Evolutionary conservation across 73 alveolate genomes (phyloP).

Genomic region (Paraurostyla sp.): DNA sequence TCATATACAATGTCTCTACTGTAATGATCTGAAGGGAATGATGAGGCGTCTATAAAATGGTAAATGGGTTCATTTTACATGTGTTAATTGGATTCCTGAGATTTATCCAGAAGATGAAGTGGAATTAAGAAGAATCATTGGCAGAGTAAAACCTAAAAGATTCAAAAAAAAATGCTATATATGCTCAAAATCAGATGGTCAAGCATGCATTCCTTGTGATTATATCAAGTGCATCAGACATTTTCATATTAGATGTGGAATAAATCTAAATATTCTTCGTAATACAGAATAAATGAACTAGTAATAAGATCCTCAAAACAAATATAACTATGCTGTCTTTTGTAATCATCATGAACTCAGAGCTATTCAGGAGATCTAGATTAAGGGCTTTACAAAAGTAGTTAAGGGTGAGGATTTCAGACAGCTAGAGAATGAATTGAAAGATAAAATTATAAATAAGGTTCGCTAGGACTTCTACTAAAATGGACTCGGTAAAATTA

Average conservation of each 20-base stretch:
- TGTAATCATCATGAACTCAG: slow-evolving; percentile 18
- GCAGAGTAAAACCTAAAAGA: slow-evolving; percentile 8
- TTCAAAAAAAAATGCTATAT: neutral
- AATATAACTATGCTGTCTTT: slow-evolving; percentile 20
- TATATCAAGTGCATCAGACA: neutral
- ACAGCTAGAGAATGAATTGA: no score
- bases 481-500: no score
- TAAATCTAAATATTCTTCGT: neutral
- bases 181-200: neutral
- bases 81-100: slow-evolving; percentile 61
- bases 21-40: slow-evolving; percentile 16
- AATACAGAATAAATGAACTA: neutral
- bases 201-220: slow-evolving; percentile 37
- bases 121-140: neutral
- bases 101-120: slow-evolving; percentile 17
- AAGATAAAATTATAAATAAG: no score
- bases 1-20: neutral
- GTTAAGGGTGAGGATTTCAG: neutral
- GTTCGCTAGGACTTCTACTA: no score
- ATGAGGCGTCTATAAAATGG: neutral
- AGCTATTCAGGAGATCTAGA: neutral
- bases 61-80: slow-evolving; percentile 46
- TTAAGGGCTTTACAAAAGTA: neutral
- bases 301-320: neutral
- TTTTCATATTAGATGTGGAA: slow-evolving; percentile 51